Base-by-base conservation (phyloP, 2,329 filamentous ascomycete genomes). In the Aspergillus neoniger region DNA sequence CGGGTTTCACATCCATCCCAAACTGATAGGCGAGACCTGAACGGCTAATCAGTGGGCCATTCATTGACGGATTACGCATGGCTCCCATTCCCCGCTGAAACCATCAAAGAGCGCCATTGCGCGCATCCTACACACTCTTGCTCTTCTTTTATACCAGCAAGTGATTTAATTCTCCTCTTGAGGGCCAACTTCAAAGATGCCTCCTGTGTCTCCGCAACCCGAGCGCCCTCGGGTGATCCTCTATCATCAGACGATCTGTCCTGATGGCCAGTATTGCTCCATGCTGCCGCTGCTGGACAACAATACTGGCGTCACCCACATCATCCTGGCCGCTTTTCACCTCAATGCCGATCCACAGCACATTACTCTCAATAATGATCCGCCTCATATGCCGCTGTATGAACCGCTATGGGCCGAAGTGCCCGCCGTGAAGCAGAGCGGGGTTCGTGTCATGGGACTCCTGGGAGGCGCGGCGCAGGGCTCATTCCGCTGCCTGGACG, bases 311-410 rank as follows among this genome's bases (percentile, higher is more conserved):
- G 77, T 87, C 53, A 96, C 93, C 0, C 93, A 97, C 77, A 82
- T 96, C 61, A 93, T 96, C 67, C 79, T 97, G 52, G 91, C 91
- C 5, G 92, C 93, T 12, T 86, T 97, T 61, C 93, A 97, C 76
- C 80, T 97, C 67, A 93, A 95, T 74, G 80, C 80, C 38, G 81
- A 84, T 5, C 86, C 90, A 1, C 81, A 81, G 8, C 82, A 86
- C 60, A 84, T 94, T 67, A 91, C 88, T 0, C 84, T 96, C 65
- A 97, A 97, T 75, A 88, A 97, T 76, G 85, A 92, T 72, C 81
- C 82, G 0, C 91, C 91, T 0, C 78, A 84, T n/a, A 79, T 91
- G 67, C 75, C 85, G 4, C 84, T 86, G 65, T 94, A 89, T 76
- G 80, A 85, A 32, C 86, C 86, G 1, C 82, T 96, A 38, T 97